phyloP scores from a whole-genome alignment of 345 rosid genomes.

The Orychophragmus violaceus region DNA sequence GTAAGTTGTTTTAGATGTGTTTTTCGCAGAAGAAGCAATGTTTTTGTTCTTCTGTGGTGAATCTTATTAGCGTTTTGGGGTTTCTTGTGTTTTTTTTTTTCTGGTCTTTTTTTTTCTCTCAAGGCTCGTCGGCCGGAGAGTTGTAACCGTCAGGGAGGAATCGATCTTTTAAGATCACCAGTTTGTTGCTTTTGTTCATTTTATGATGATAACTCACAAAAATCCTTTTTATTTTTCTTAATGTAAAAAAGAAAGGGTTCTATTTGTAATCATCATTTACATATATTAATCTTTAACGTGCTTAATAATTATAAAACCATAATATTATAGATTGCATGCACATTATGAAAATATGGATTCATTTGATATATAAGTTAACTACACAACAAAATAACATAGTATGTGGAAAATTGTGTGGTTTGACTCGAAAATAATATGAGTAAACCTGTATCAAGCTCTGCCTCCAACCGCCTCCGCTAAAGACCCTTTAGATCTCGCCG shows the following conservation, averaged over 20 bases:
- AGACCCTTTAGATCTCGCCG: no score
- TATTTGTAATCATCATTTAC: no score
- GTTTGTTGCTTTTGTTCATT: background rate
- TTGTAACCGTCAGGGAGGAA: slow-evolving; percentile 26
- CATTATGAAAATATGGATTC: background rate
- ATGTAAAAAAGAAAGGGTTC: background rate
- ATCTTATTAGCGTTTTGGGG: slow-evolving; percentile 13
- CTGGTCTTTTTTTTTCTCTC: slow-evolving; percentile 21
- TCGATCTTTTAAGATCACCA: slow-evolving; percentile 16
- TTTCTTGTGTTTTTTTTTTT: background rate
- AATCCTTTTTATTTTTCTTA: background rate
- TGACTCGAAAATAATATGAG: background rate
- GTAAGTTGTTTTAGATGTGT: slow-evolving; percentile 30
- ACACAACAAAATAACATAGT: background rate
- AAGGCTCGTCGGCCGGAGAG: slow-evolving; percentile 28
- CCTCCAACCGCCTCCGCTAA: no score
- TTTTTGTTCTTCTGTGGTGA: slow-evolving; percentile 25
- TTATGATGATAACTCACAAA: background rate
- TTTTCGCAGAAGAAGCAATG: slow-evolving; percentile 20
- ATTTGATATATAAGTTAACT: background rate
- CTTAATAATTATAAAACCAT: background rate
- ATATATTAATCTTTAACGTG: no score
- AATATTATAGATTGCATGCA: background rate
- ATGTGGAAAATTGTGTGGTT: background rate
- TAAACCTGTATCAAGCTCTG: background rate